Conservation (phyloP, 331 rosid species). For the Dryas integrifolia region DNA sequence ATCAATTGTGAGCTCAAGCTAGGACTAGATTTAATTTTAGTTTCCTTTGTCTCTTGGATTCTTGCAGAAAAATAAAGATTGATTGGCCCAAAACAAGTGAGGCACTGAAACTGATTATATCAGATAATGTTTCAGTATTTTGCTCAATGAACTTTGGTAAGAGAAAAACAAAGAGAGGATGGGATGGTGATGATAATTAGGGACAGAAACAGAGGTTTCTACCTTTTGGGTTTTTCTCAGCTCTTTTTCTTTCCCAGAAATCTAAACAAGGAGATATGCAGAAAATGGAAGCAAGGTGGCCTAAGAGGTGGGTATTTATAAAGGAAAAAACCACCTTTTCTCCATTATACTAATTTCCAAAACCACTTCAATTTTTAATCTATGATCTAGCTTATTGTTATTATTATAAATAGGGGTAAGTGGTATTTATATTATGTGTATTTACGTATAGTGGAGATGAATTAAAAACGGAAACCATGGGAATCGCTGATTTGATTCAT, state of each 20-base stretch:
- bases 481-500: constrained; percentile 33
- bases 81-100: constrained; percentile 48
- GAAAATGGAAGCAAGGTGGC: constrained; percentile 56
- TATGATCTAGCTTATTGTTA: neutral
- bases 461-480: constrained; percentile 33
- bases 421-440: constrained; percentile 1
- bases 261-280: constrained; percentile 42
- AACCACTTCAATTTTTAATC: constrained; percentile 28
- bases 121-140: constrained; percentile 44
- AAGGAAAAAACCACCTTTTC: constrained; percentile 51
- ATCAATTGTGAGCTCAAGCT: neutral
- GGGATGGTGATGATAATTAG: constrained; percentile 43
- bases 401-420: constrained; percentile 1
- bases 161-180: constrained; percentile 36
- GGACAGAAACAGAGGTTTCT: constrained; percentile 46
- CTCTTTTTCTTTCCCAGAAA: constrained; percentile 36
- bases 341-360: constrained; percentile 49
- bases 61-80: constrained; percentile 31
- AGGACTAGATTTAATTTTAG: neutral
- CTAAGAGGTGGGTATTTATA: constrained; percentile 58
- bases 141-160: constrained; percentile 51
- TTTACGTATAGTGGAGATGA: constrained; percentile 26
- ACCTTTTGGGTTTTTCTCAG: constrained; percentile 34
- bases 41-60: constrained; percentile 15
- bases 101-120: constrained; percentile 37